These are phyloP conservation scores for Tylopilus vinaceipallidus DNA, from an alignment of 768 basidiomycete species.

Conservation along the genomic window DNA sequence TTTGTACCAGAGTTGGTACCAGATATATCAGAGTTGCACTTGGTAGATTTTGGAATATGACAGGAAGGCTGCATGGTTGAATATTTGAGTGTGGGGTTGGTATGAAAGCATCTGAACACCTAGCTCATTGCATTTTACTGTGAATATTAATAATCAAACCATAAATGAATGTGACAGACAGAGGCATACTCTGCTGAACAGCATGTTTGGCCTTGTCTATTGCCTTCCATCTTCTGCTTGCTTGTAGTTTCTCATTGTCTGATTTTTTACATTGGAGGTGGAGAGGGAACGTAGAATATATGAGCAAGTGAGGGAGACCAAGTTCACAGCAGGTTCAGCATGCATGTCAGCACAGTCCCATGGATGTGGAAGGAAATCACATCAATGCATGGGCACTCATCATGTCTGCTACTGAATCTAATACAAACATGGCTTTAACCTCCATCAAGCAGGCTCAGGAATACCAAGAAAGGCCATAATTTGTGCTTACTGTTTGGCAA, in stretches of 20 bases:
- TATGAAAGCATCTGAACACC: conserved; percentile 93
- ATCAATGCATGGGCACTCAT: too few species aligned
- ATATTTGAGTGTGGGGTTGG: conserved; percentile 79
- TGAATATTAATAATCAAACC: neutral
- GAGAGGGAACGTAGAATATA: conserved; percentile 11
- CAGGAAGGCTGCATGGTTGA: conserved; percentile 66
- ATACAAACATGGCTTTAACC: too few species aligned
- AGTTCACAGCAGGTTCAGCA: conserved; percentile 20
- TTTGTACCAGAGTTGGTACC: too few species aligned
- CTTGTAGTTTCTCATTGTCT: neutral
- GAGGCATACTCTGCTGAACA: conserved; percentile 9
- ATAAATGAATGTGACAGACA: neutral
- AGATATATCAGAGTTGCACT: too few species aligned
- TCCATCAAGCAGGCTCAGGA: too few species aligned
- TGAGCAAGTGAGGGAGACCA: conserved; percentile 13
- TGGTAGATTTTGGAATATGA: too few species aligned
- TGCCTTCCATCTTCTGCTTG: neutral
- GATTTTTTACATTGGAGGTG: conserved; percentile 12
- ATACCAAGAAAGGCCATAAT: too few species aligned
- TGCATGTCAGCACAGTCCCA: conserved; percentile 4
- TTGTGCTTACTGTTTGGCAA: too few species aligned
- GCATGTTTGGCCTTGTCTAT: neutral
- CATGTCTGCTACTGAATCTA: too few species aligned
- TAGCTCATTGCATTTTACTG: conserved; percentile 76
- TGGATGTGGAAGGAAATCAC: conserved; percentile 9